Base-by-base conservation (phyloP, 2,329 filamentous ascomycete species). In the Ploettnerulaceae sp. region DNA sequence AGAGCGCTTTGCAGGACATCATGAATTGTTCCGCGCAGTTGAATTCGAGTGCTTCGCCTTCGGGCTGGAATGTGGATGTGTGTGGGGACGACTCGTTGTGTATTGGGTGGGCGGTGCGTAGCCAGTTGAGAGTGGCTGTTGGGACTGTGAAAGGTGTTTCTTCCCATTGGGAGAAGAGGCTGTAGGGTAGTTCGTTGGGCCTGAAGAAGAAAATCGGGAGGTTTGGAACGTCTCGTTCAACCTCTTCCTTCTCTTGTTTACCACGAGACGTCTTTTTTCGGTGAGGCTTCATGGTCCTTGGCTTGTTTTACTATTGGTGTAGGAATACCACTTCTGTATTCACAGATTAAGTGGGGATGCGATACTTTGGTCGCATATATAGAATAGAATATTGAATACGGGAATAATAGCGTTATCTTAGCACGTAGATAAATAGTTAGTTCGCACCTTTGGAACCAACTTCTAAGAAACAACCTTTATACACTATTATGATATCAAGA, bases 1-100 rank as follows among this genome's bases (percentile, higher is more conserved):
- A 59, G 7, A 57, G 58, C 5, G 67, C 67, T 56, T 69, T 69
- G 61, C 64, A 66, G 53, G 63, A 69, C 67, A 68, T 69, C 66
- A 69, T 69, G 53, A 67, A 69, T 47, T 69, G 66, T 52, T 69
- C 67, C 4, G 64, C 64, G 42, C 63, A 67, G 45, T 48, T 55
- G 54, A 69, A 68, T 3, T 53, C 57, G 43, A 67, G 57, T 37
- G 39, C 47, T 26, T 55, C 36, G 28, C 31, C 12, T 7, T 40
- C 45, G 38, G 56, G 52, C 14, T 25, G 9, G 24, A 28, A 20
- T 14, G 14, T 14, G 25, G 14, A 7, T 15, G 7, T 31, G 24
- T 11, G 20, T 24, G 12, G 18, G 4, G 24, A 5, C 12, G 11
- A 24, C 1, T 29, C 35, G 8, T 18, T 22, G 20, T 46, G 12